phyloP scores from a whole-genome alignment of 352 stramenopile species.

The Phytopythium litorale region DNA sequence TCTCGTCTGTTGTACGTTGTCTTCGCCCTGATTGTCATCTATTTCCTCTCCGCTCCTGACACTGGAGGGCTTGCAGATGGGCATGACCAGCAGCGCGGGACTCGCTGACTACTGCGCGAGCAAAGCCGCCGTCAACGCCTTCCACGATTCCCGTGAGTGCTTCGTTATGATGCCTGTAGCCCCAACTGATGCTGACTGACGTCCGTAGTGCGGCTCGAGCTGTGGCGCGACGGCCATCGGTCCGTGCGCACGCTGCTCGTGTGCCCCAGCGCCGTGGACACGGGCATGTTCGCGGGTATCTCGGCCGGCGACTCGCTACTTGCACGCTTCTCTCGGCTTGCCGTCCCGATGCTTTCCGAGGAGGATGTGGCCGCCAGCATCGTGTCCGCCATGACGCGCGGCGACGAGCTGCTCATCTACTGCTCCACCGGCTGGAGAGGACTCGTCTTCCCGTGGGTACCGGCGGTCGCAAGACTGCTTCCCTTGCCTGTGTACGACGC shows the following conservation, averaged over 20 bases:
- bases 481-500: conserved; percentile 48
- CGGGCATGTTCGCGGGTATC: conserved; percentile 70
- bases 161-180: background rate
- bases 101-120: conserved; percentile 76
- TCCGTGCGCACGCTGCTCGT: conserved; percentile 71
- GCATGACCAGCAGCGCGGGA: conserved; percentile 52
- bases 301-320: conserved; percentile 10
- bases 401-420: conserved; percentile 60
- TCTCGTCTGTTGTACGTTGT: conserved; percentile 63
- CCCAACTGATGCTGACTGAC: background rate
- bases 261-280: conserved; percentile 67
- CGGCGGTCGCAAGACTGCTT: conserved; percentile 43
- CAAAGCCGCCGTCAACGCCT: conserved; percentile 71
- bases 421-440: conserved; percentile 60
- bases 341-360: conserved; percentile 52
- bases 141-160: conserved; percentile 62
- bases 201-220: conserved; percentile 64
- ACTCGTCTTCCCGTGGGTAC: conserved; percentile 45
- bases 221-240: conserved; percentile 49
- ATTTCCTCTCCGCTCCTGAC: background rate
- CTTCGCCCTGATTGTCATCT: background rate
- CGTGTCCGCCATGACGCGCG: conserved; percentile 40
- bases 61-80: conserved; percentile 33
- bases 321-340: conserved; percentile 18
- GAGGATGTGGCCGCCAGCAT: conserved; percentile 49